These are phyloP conservation scores for Dipodascopsis tothii DNA, from an alignment of 805 yeast genomes.

Conservation along the genomic window DNA sequence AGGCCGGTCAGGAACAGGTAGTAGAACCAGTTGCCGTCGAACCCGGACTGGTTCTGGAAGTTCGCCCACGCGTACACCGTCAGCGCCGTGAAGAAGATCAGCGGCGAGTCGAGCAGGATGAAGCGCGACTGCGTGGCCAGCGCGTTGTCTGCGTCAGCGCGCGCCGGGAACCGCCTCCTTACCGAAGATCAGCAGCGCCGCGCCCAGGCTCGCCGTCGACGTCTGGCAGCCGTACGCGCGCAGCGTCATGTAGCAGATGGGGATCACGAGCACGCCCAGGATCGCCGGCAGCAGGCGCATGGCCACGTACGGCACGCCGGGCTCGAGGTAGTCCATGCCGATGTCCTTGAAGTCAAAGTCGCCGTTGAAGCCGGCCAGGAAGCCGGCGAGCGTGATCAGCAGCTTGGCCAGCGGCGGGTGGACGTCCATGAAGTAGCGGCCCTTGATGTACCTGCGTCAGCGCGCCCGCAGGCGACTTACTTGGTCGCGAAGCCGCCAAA, in stretches of 20 bases:
- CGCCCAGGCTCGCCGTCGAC: constrained; percentile 43
- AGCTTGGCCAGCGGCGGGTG: constrained; percentile 67
- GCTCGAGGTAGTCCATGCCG: constrained; percentile 38
- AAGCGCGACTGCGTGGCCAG: constrained; percentile 54
- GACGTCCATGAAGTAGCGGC: constrained; percentile 60
- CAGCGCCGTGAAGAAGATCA: constrained; percentile 39
- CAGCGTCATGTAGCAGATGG: constrained; percentile 48
- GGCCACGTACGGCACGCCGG: constrained; percentile 42
- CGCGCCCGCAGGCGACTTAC: constrained; percentile 39
- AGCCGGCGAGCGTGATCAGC: constrained; percentile 48
- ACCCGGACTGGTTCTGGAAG: constrained; percentile 41
- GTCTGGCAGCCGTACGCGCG: constrained; percentile 50
- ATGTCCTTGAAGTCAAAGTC: constrained; percentile 38
- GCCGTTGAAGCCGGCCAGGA: constrained; percentile 48
- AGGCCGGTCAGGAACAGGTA: constrained; percentile 42
- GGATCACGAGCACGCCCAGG: constrained; percentile 47
- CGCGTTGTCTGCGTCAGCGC: constrained; percentile 41
- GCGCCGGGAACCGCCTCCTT: constrained; percentile 1
- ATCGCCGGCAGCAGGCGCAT: constrained; percentile 54
- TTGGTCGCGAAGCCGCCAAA: constrained; percentile 94
- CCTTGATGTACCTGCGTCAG: constrained; percentile 40
- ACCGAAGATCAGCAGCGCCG: constrained; percentile 47
- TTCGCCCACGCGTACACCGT: constrained; percentile 47
- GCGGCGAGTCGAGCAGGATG: constrained; percentile 41
- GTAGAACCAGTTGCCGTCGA: constrained; percentile 47